Conservation (phyloP, 2,329 filamentous ascomycete species). For the Epichloe coenophiala region DNA sequence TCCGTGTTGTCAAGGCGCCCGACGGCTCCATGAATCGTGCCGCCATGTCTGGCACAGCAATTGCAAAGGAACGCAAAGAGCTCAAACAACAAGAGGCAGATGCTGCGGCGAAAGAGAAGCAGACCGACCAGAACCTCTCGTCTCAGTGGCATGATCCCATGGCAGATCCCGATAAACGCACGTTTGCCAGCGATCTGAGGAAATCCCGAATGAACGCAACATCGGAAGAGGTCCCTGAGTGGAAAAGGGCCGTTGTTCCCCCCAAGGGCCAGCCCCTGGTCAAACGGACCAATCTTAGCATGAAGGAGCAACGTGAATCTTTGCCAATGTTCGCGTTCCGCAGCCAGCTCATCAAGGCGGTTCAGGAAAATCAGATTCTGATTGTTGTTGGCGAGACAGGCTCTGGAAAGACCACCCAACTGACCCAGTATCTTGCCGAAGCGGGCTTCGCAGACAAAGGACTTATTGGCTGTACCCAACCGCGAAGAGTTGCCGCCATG, state of each 20-base stretch:
- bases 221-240: conserved; percentile 68
- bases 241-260: conserved; percentile 69
- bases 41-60: conserved; percentile 79
- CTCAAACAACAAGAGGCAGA: conserved; percentile 78
- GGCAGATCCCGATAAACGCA: conserved; percentile 68
- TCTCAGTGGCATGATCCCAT: conserved; percentile 97
- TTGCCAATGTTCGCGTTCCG: conserved; percentile 85
- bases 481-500: conserved; percentile 92
- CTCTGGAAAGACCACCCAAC: conserved; percentile 90
- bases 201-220: conserved; percentile 48
- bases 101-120: conserved; percentile 55
- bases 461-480: conserved; percentile 92
- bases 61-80: conserved; percentile 85
- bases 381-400: conserved; percentile 97
- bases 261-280: conserved; percentile 67
- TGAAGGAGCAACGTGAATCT: conserved; percentile 86
- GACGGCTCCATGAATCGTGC: conserved; percentile 97
- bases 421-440: conserved; percentile 91
- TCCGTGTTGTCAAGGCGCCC: conserved; percentile 90
- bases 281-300: conserved; percentile 78
- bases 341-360: conserved; percentile 73
- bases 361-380: conserved; percentile 75
- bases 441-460: conserved; percentile 77
- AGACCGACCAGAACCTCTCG: conserved; percentile 64
- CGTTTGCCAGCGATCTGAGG: conserved; percentile 80